phyloP scores from a whole-genome alignment of 1,284 basidiomycete genomes.

The Rhodotorula sp. region DNA sequence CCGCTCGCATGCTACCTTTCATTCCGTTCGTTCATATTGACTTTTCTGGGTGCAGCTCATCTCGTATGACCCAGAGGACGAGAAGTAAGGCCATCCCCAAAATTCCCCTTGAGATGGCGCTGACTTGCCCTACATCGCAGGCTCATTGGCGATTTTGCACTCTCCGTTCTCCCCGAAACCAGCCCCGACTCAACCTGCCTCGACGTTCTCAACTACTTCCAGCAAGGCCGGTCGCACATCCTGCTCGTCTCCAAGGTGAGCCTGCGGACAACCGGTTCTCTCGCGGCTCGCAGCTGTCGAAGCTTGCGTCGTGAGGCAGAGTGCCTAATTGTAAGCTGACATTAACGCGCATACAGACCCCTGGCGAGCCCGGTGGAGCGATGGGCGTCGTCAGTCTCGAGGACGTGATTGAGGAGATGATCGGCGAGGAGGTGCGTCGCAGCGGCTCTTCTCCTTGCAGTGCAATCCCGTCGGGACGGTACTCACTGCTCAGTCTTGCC shows the following conservation, averaged over 20 bases:
- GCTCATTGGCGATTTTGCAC: conserved; percentile 50
- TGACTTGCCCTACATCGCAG: not conserved
- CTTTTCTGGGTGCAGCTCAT: conserved; percentile 60
- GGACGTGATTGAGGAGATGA: conserved; percentile 70
- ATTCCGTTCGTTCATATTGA: not conserved
- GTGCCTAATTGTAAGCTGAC: not conserved
- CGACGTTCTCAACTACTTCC: conserved; percentile 61
- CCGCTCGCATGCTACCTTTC: not conserved
- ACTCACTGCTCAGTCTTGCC: no score
- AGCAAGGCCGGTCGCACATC: conserved; percentile 92
- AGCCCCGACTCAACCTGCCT: conserved; percentile 80
- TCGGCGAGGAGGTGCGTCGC: conserved; percentile 71
- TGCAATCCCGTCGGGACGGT: no score
- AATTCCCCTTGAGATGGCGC: conserved; percentile 37
- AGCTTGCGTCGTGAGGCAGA: no score
- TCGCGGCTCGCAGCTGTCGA: no score
- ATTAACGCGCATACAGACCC: conserved; percentile 44
- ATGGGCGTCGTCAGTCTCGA: conserved; percentile 54
- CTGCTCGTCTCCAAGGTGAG: conserved; percentile 74
- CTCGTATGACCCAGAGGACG: conserved; percentile 82
- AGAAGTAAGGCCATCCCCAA: conserved; percentile 72
- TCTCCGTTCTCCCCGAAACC: conserved; percentile 83
- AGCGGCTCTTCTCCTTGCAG: fast-evolving
- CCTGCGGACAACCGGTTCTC: conserved; percentile 56
- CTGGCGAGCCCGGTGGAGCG: conserved; percentile 55